Conservation (phyloP, 83 land plant species). For the Isoetes engelmannii region DNA sequence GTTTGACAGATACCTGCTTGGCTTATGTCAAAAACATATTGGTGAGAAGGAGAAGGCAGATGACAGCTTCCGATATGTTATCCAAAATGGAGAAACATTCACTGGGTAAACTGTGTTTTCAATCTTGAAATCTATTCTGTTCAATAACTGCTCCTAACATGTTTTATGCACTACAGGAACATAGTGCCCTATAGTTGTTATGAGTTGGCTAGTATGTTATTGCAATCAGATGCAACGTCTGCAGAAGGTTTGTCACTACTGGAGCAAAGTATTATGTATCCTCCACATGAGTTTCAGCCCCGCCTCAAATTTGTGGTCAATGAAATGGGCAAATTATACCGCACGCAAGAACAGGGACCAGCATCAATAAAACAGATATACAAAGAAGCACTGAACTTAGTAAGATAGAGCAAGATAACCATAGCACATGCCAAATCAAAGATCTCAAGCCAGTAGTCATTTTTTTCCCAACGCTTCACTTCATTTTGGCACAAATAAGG, state of each 20-base stretch:
- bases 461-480: no score
- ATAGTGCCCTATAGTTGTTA: constrained; percentile 21
- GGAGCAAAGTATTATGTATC: constrained; percentile 17
- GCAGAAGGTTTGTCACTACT: constrained; percentile 16
- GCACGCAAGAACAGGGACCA: not conserved
- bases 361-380: no score
- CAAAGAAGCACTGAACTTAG: no score
- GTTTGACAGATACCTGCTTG: constrained; percentile 17
- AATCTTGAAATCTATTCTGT: not conserved
- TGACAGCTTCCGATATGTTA: constrained; percentile 22
- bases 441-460: no score
- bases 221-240: constrained; percentile 17
- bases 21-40: constrained; percentile 14
- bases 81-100: constrained; percentile 12
- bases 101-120: not conserved
- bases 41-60: constrained; percentile 20
- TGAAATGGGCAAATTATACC: constrained; percentile 13
- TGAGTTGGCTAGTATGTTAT: constrained; percentile 23
- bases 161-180: constrained; percentile 14
- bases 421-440: no score
- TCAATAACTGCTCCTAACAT: not conserved
- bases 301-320: constrained; percentile 26
- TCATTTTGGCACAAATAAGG: no score
- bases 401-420: no score
- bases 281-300: constrained; percentile 26